Conservation (phyloP, 345 rosid species). For the Eucalyptus decipiens region DNA sequence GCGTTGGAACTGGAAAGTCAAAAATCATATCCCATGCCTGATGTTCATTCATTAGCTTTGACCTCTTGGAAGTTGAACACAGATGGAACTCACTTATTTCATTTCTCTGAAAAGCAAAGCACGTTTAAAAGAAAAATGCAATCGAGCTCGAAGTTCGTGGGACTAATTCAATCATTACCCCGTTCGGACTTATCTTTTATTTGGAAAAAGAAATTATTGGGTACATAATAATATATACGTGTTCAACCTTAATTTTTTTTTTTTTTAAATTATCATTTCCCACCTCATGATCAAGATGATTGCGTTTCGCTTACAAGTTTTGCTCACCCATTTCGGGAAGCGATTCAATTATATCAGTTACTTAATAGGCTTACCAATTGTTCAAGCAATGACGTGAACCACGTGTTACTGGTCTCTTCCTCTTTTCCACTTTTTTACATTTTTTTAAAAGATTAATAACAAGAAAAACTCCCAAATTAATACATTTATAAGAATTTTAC, state of each 20-base stretch:
- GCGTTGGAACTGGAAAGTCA: neutral
- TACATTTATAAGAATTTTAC: too few relatives aligned
- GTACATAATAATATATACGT: too few relatives aligned
- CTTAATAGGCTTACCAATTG: neutral
- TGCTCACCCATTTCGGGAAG: neutral
- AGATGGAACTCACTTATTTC: neutral
- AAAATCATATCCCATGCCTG: neutral
- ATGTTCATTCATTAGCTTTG: neutral
- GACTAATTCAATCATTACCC: neutral
- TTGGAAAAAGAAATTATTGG: too few relatives aligned
- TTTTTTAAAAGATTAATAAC: too few relatives aligned
- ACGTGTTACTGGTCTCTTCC: neutral
- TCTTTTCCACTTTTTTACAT: neutral
- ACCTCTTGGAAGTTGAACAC: neutral
- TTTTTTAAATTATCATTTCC: neutral
- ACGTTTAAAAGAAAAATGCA: too few relatives aligned
- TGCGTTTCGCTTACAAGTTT: neutral
- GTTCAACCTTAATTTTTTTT: too few relatives aligned
- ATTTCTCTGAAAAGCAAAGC: neutral
- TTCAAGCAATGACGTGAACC: neutral
- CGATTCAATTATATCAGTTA: neutral
- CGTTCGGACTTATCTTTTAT: neutral
- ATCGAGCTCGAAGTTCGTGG: neutral
- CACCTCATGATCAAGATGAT: neutral
- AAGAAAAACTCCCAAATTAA: too few relatives aligned